Evolutionary conservation across 257 asterid species (phyloP).

Genomic region (Primulina huaijiensis): DNA sequence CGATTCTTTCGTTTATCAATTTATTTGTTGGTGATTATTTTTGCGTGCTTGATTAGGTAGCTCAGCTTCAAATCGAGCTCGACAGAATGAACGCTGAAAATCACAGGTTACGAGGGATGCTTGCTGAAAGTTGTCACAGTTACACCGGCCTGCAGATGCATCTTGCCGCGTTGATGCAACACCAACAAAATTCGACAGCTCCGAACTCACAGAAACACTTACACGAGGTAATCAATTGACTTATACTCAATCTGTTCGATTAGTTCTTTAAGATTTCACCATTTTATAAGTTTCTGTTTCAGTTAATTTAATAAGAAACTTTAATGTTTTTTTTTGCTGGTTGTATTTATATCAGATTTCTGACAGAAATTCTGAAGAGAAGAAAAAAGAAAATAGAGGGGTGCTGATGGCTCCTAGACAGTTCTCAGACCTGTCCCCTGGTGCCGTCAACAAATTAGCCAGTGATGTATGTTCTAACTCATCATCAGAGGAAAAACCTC

Average conservation of each 20-base stretch:
- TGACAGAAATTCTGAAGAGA: conserved; percentile 33
- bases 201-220: conserved; percentile 26
- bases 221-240: conserved; percentile 26
- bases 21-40: neutral
- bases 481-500: conserved; percentile 71
- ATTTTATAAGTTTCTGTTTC: neutral
- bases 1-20: no score
- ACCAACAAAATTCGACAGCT: conserved; percentile 26
- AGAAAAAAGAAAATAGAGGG: conserved; percentile 32
- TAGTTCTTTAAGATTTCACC: neutral
- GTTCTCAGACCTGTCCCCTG: conserved; percentile 55
- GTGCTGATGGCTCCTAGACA: conserved; percentile 40
- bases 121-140: conserved; percentile 56
- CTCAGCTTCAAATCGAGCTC: conserved; percentile 57
- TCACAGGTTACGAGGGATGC: conserved; percentile 68
- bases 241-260: neutral
- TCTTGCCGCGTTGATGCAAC: conserved; percentile 44
- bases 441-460: neutral
- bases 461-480: conserved; percentile 47
- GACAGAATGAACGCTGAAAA: conserved; percentile 67
- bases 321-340: neutral
- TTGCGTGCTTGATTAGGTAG: conserved; percentile 31
- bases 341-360: conserved; percentile 22
- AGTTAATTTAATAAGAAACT: no score
- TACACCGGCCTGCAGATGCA: conserved; percentile 63